These are phyloP conservation scores for Fusarium sp. DNA, from an alignment of 2,329 filamentous ascomycete species.

Conservation along the genomic window DNA sequence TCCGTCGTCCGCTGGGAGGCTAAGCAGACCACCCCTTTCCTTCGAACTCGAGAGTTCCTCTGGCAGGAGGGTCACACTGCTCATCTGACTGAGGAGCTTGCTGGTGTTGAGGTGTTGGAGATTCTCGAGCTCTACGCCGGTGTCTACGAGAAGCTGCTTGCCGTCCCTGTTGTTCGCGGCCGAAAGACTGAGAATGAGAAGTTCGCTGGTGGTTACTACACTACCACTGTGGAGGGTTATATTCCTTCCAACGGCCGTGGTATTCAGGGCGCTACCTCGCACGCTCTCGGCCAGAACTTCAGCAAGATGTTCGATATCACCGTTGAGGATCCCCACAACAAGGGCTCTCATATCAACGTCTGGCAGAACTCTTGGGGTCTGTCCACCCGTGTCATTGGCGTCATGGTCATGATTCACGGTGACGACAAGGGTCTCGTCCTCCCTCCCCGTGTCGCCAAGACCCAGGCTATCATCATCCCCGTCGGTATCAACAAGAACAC, in stretches of 20 bases:
- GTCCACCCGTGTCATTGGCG: slow-evolving; percentile 94
- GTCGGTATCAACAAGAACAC: slow-evolving; percentile 93
- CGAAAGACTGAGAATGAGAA: slow-evolving; percentile 98
- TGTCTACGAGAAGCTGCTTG: slow-evolving; percentile 92
- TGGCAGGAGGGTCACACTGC: slow-evolving; percentile 98
- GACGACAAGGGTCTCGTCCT: slow-evolving; percentile 96
- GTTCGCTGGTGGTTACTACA: slow-evolving; percentile 96
- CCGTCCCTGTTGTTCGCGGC: slow-evolving; percentile 92
- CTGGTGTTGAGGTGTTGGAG: slow-evolving; percentile 84
- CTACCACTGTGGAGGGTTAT: slow-evolving; percentile 95
- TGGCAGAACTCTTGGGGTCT: slow-evolving; percentile 99
- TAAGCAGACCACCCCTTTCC: slow-evolving; percentile 87
- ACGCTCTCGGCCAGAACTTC: slow-evolving; percentile 97
- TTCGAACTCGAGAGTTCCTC: slow-evolving; percentile 91
- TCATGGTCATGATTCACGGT: slow-evolving; percentile 98
- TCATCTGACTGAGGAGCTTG: slow-evolving; percentile 82
- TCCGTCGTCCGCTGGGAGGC: slow-evolving; percentile 93
- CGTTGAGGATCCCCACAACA: slow-evolving; percentile 87
- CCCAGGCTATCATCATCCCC: slow-evolving; percentile 86
- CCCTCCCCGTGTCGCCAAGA: slow-evolving; percentile 86
- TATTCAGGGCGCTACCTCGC: slow-evolving; percentile 95
- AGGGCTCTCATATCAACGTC: slow-evolving; percentile 81
- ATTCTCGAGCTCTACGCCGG: slow-evolving; percentile 93
- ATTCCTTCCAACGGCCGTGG: slow-evolving; percentile 95
- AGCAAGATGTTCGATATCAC: slow-evolving; percentile 99